Percentiles rank a stretch among this genome's conserved stretches.
These are phyloP conservation scores for Aspergillus candidus DNA, from an alignment of 2,329 filamentous ascomycete species.

Conservation along the genomic window DNA sequence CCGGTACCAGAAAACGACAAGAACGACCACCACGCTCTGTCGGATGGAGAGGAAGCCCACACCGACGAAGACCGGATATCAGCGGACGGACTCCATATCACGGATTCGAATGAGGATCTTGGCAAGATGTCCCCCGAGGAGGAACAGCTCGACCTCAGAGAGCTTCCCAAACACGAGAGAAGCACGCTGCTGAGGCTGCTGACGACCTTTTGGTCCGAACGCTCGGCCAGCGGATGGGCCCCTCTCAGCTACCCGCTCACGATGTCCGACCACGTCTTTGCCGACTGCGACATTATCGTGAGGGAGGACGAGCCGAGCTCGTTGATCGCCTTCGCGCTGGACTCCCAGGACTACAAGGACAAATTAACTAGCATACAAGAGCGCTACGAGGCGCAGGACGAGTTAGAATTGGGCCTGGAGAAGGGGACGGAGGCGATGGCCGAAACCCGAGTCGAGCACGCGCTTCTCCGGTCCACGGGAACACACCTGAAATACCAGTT, in stretches of 20 bases:
- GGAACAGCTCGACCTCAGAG: constrained; percentile 55
- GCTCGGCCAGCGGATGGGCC: constrained; percentile 91
- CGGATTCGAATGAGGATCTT: constrained; percentile 50
- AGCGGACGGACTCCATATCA: constrained; percentile 60
- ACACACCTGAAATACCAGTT: constrained; percentile 97
- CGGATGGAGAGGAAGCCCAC: constrained; percentile 58
- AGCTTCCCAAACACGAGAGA: constrained; percentile 87
- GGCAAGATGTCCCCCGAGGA: constrained; percentile 48
- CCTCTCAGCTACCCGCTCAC: constrained; percentile 87
- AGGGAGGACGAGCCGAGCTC: constrained; percentile 96
- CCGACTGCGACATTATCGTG: constrained; percentile 94
- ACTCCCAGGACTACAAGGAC: constrained; percentile 75
- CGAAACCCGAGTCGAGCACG: constrained; percentile 75
- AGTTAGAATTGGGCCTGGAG: constrained; percentile 18
- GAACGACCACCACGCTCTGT: constrained; percentile 48
- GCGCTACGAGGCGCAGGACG: constrained; percentile 27
- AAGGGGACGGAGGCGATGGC: constrained; percentile 41
- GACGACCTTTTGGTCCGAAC: constrained; percentile 96
- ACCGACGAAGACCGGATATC: constrained; percentile 69
- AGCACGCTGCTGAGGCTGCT: constrained; percentile 91
- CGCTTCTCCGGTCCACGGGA: constrained; percentile 74
- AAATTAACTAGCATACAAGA: constrained; percentile 58
- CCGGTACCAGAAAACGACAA: constrained; percentile 39
- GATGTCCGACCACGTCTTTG: constrained; percentile 87
- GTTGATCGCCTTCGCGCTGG: constrained; percentile 85